Evolutionary conservation across 2,329 filamentous ascomycete species (phyloP), one percentile per base, ranked within the genome.

Genomic region (Zasmidium cellare): DNA sequence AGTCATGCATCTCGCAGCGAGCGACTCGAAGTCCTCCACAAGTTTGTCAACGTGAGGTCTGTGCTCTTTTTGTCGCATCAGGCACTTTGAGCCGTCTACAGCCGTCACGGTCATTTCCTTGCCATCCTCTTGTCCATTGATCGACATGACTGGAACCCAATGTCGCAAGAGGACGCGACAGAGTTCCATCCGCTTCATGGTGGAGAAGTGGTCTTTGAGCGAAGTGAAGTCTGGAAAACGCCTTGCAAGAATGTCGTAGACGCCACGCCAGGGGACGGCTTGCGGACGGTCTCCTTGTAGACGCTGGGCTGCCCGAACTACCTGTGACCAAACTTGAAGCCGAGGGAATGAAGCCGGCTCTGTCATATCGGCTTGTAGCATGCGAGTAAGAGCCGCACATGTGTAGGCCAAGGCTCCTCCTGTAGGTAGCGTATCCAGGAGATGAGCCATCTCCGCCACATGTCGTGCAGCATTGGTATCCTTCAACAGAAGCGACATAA

Each of bases 171-270:
- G 20, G 7, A 63, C 51, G 6, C 50, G 38, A 24, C 51, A 53
- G 18, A 64, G 48, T 12, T 66, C 56, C 14, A 46, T 20, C 5
- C 23, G 23, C 22, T 47, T 22, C 18, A 57, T 18, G 3, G 23
- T 25, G 2, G 50, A 46, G n/a, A 70, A 60, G 51, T 68, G 65
- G 16, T 55, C 31, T 11, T 53, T 41, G 11, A 69, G 49, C 9
- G 57, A 38, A 16, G 49, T 49, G 7, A 57, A 59, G 6, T 47
- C 19, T 9, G 22, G 19, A 7, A 61, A 19, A n/a, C 49, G 23
- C 14, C 31, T 6, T 1, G 58, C 53, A 11, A 65, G 44, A 2
- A 51, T 22, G 1, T 46, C 18, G 54, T 64, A 67, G 19, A 64
- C 35, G 1, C n/a, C 7, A n/a, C 14, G 24, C 64, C 63, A 67